Conservation (phyloP, 116 monocot species). For the Phalaenopsis hybrid region DNA sequence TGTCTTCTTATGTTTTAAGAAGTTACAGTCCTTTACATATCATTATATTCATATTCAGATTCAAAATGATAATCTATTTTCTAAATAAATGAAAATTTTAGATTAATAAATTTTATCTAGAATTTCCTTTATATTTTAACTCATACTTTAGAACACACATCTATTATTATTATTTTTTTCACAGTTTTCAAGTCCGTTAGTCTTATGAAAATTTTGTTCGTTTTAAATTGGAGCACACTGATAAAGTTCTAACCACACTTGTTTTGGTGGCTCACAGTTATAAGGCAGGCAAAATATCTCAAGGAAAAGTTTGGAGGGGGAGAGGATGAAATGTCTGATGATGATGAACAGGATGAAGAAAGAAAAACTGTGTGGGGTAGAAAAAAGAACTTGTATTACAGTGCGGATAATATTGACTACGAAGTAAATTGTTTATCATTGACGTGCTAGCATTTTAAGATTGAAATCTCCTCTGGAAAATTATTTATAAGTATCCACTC, state of each 20-base stretch:
- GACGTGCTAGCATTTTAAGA: neutral
- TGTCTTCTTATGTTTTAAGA: too few species aligned
- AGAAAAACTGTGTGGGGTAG: conserved; percentile 57
- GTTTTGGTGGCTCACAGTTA: conserved; percentile 34
- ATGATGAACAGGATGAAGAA: conserved; percentile 41
- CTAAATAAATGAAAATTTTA: neutral
- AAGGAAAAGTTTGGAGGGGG: conserved; percentile 54
- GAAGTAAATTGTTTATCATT: conserved; percentile 34
- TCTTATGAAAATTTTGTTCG: neutral
- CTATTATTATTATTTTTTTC: neutral
- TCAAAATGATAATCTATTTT: neutral
- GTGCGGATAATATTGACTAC: conserved; percentile 63
- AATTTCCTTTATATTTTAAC: neutral
- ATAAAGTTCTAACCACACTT: neutral
- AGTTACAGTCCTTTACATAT: neutral
- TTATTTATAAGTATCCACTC: neutral
- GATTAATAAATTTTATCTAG: neutral
- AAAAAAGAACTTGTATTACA: conserved; percentile 50
- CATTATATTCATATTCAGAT: neutral
- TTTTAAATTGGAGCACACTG: neutral
- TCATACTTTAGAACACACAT: neutral
- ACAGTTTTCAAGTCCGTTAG: neutral
- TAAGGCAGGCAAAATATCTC: conserved; percentile 61
- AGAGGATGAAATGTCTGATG: conserved; percentile 52
- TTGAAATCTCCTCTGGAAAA: neutral